Evolutionary conservation across 192 early-diverging fungal species (phyloP), one percentile per base, ranked within the genome.

Genomic region (Phycomyces nitens): DNA sequence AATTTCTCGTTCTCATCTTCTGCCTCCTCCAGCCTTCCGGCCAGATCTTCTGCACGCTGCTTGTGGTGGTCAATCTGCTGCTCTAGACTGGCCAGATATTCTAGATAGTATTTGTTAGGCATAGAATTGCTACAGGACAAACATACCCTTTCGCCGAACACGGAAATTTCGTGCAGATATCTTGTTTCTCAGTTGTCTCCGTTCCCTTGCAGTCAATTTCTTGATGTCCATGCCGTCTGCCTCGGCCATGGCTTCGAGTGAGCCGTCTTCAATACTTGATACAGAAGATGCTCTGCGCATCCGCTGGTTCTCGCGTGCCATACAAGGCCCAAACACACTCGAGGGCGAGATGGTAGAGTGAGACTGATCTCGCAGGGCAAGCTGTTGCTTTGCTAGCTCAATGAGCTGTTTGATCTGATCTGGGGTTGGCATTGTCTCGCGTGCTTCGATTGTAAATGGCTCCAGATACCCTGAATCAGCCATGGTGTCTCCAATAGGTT

Each of bases 41-140:
- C 10, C 12, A 68, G 27, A 26, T 63, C 23, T 51, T 69, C 40
- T 22, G 51, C 40, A 39, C 22, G 23, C 22, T 53, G 40, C 39
- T 62, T 69, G 23, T 59, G 66, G 22, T 68, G 41, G 54, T 62
- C 52, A n/a, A 72, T 52, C 29, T 73, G 71, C n/a, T 38, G 58
- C 20, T 73, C 71, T 3, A 73, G 65, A n/a, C 58, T 68, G 20
- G 65, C 44, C 27, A 73, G 66, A 44, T 73, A 73, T 60, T 74
- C 67, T 62, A 62, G 23, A 42, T 15, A 59, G 18, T 47, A 18
- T 47, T 47, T 18, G 18, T 47, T 47, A 10, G 8, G 7, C 41
- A 10, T 42, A n/a, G n/a, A n/a, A n/a, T n/a, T n/a, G n/a, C n/a
- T n/a, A n/a, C n/a, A n/a, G n/a, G n/a, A n/a, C n/a, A 27, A 18